Base-by-base conservation (phyloP, 306 rosid genomes). In the Cyamopsis tetragonoloba region DNA sequence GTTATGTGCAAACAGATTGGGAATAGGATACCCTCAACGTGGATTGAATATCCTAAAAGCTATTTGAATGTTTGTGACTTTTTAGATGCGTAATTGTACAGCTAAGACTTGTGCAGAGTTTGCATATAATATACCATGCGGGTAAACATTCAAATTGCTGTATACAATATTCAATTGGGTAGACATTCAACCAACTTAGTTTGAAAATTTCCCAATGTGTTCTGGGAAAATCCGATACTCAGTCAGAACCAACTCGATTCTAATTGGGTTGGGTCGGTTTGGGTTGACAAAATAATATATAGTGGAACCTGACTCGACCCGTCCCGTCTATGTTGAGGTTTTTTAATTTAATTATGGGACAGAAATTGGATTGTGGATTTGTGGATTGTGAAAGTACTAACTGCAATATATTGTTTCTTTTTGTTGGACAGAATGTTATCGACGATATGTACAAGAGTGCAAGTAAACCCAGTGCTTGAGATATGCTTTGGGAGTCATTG, bases 361-460 rank as follows among this genome's bases (percentile, higher is more conserved):
- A 22, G 26, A 4, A 5, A 8, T 24, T 32, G 54, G 27, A 10
- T 57, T 42, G 48, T 35, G 24, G 39, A n/a, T 35, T 12, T 60
- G 49, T 15, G 10, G 19, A 17, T 46, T 11, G 12, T 37, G 44
- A 49, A 57, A 49, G 49, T 62, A 48, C 78, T 85, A 65, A 80
- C 78, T 41, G 26, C 5, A 11, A 11, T 10, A 7, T 68, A n/a
- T n/a, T n/a, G n/a, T 63, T 53, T 18, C 56, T 14, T 67, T 69
- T 2, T 39, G 32, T 71, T n/a, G 38, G 12, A 4, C 90, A 93
- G 99, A 77, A 39, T 51, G 75, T 17, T 51, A 85, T 93, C 13
- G 96, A 93, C 59, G 51, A 79, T 67, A 79, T 93, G 96, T 93
- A 93, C 87, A 88, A 85, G 83, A 76, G 68, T 23, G 90, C 72